phyloP scores from a whole-genome alignment of 2,329 filamentous ascomycete species.

The Aureobasidium mangrovei region DNA sequence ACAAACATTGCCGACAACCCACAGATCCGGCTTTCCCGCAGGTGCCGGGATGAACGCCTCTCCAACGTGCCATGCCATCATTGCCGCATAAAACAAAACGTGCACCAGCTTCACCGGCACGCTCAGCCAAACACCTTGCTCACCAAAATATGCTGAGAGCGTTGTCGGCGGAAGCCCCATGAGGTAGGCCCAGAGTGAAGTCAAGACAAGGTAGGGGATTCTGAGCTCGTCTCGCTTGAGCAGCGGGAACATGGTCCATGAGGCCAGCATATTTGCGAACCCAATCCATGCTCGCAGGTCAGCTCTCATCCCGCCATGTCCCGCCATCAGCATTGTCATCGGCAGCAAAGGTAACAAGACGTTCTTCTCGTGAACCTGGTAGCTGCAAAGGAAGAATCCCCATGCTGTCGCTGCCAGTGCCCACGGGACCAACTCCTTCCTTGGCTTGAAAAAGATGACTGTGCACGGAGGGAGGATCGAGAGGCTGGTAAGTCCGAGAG shows the following conservation, averaged over 20 bases:
- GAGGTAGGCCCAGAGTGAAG: constrained; percentile 83
- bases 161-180: constrained; percentile 76
- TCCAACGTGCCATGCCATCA: constrained; percentile 72
- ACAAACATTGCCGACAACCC: constrained; percentile 85
- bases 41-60: constrained; percentile 64
- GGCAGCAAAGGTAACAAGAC: constrained; percentile 85
- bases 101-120: constrained; percentile 64
- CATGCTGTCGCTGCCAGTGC: constrained; percentile 79
- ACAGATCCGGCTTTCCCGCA: constrained; percentile 75
- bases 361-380: constrained; percentile 98
- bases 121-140: constrained; percentile 34
- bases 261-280: constrained; percentile 84
- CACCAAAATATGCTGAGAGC: constrained; percentile 55
- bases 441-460: constrained; percentile 69
- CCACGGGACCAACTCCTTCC: constrained; percentile 66
- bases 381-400: constrained; percentile 97
- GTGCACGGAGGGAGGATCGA: constrained; percentile 72
- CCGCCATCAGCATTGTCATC: constrained; percentile 79
- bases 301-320: constrained; percentile 66
- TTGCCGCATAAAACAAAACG: constrained; percentile 62
- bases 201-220: constrained; percentile 77
- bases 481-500: constrained; percentile 63
- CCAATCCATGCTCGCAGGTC: constrained; percentile 81
- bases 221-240: constrained; percentile 74
- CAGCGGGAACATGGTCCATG: constrained; percentile 90